Evolutionary conservation across 2,329 filamentous ascomycete genomes (phyloP), one percentile per base, ranked within the genome.

Genomic region (Leptographium galeiforme): DNA sequence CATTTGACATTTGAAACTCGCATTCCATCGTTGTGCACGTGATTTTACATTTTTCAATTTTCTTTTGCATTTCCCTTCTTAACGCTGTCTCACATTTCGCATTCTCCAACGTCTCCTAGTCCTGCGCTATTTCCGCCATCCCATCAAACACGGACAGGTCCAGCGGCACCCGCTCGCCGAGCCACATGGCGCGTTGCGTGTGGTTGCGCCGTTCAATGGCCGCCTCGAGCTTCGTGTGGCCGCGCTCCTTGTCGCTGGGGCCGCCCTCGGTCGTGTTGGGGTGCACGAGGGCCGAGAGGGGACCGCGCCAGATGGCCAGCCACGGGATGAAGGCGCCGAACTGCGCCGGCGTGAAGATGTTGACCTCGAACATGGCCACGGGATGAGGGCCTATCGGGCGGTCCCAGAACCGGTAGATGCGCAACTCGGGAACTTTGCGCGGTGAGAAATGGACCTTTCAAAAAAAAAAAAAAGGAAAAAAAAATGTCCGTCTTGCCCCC

Each of bases 351-450:
- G 84, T 89, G 66, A 91, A 88, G 19, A 95, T 47, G 60, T 94
- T 94, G 47, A 95, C 88, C 68, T 96, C 90, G 62, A 95, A 95
- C 89, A 95, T 95, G 51, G 82, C 85, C 0, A 89, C 67, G 0
- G 85, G 83, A 65, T 95, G 89, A 0, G 89, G 89, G 0, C 89
- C 90, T 33, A 95, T 68, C 0, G 89, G 88, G 14, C 71, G 68
- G 59, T 93, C 84, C 78, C 81, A 94, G 59, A 95, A 72, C 14
- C 68, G 73, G 65, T 95, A 95, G 61, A 94, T 84, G 52, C 89
- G 78, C 18, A 95, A 73, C 64, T 95, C 89, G 10, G 89, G 89
- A 63, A 95, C 86, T 89, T 56, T 10, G 12, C 11, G 25, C 41
- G 11, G 41, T 38, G 14, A 30, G 18, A 4, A 18, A 12, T 2